phyloP scores from a whole-genome alignment of 495 filamentous ascomycete species.

The Penicillium bovifimosum region DNA sequence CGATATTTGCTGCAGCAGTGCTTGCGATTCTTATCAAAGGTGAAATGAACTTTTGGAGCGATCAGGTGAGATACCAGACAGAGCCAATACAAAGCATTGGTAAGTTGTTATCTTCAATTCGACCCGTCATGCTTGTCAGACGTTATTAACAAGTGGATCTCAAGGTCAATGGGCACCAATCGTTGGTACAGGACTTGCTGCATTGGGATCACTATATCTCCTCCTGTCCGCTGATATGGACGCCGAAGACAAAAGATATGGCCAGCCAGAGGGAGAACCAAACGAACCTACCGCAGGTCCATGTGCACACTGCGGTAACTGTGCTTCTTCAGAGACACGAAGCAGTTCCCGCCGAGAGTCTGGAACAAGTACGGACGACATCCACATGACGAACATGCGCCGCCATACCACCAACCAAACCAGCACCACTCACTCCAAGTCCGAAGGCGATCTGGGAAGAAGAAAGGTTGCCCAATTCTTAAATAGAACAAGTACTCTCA shows the following conservation, averaged over 20 bases:
- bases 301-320: conserved; percentile 7
- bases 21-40: conserved; percentile 50
- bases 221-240: conserved; percentile 34
- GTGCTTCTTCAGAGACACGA: background rate
- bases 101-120: conserved; percentile 20
- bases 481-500: conserved; percentile 24
- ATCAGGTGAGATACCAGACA: conserved; percentile 44
- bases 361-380: background rate
- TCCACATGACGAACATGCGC: conserved; percentile 2
- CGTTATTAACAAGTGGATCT: background rate
- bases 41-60: conserved; percentile 54
- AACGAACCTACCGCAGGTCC: background rate
- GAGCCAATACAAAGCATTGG: conserved; percentile 52
- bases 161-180: conserved; percentile 53
- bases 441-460: conserved; percentile 26
- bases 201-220: conserved; percentile 49
- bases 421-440: background rate
- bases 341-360: background rate
- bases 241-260: conserved; percentile 12
- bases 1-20: conserved; percentile 48
- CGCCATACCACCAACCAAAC: conserved; percentile 11
- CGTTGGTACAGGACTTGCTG: conserved; percentile 48
- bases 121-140: background rate
- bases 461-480: conserved; percentile 37
- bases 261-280: background rate